Evolutionary conservation across 2,329 filamentous ascomycete genomes (phyloP).

Genomic region (Hortaea sp.): DNA sequence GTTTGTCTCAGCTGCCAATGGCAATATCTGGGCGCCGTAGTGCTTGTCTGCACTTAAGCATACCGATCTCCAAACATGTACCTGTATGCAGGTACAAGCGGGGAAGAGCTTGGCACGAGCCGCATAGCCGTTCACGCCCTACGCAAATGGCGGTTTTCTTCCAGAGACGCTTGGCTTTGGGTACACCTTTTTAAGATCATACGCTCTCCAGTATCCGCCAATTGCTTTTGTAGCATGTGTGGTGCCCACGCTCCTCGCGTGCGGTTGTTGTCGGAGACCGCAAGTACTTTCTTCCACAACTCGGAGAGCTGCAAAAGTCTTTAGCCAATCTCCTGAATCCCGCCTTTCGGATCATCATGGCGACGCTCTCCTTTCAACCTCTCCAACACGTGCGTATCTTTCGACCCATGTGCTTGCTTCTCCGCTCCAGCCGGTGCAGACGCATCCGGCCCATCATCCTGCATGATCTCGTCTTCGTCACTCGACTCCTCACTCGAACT

Average conservation of each 20-base stretch:
- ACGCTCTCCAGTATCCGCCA: neutral
- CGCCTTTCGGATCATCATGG: neutral
- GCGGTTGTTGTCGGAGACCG: neutral
- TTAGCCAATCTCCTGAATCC: slow-evolving; percentile 4
- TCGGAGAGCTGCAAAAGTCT: no score
- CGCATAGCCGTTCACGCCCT: no score
- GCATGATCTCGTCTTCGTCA: slow-evolving; percentile 4
- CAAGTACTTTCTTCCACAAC: no score
- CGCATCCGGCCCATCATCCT: slow-evolving; percentile 1
- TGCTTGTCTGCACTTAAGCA: neutral
- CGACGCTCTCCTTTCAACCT: slow-evolving; percentile 11
- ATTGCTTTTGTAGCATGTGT: neutral
- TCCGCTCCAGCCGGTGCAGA: neutral
- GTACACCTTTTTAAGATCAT: neutral
- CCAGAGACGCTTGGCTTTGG: neutral
- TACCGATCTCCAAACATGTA: neutral
- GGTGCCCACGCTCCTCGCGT: neutral
- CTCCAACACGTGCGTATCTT: slow-evolving; percentile 13
- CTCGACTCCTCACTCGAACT: slow-evolving; percentile 5
- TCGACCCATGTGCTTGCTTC: neutral
- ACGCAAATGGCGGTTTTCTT: no score
- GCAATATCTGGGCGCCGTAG: neutral
- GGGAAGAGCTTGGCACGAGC: neutral
- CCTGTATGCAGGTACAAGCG: slow-evolving; percentile 1
- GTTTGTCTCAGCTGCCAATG: neutral